Base-by-base conservation (phyloP, 1,284 basidiomycete species). In the Trichosporon ovoides region DNA sequence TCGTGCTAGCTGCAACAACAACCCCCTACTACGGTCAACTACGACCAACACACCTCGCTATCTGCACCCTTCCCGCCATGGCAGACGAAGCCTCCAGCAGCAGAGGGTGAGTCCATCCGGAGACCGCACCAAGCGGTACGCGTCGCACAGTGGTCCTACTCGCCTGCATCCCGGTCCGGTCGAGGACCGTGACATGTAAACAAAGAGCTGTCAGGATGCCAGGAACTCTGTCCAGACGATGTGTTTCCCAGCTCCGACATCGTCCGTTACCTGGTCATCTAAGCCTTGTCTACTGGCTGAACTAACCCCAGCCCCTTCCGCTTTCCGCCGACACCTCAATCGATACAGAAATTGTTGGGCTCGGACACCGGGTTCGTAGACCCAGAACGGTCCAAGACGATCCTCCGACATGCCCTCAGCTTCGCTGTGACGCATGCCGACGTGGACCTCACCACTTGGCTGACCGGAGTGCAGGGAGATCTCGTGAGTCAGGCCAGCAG, bases 391-490 rank as follows among this genome's bases (percentile, higher is more conserved):
- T 16, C 43, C 3, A 28, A n/a, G 22, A 48, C 43, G 13, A 48
- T 75, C 13, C 62, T 76, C 2, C 66, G 69, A 10, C 65, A 74
- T 49, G 68, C 76, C 7, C 55, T 77, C 2, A 53, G 59, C 35
- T 72, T 64, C 59, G 75, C 68, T 0, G 66, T 75, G 2, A 64
- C 67, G 14, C 64, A 68, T 28, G 66, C 66, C 11, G 75, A 76
- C 58, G 58, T 65, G 1, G 70, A 72, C n/a, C 59, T 76, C 35
- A 56, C 76, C 3, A 52, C 55, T 9, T 76, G 67, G 67, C 60
- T 77, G 10, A 54, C 66, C 0, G 64, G 54, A 10, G 50, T 77
- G 28, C 55, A 66, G 13, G 76, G 72, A 0, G 38, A 37, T 52
- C 65, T 63, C 62, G 75, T 73, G 55, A 69, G 72, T 65, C 53